These are phyloP conservation scores for Aspergillus ustus DNA, from an alignment of 2,329 filamentous ascomycete species.

Conservation along the genomic window DNA sequence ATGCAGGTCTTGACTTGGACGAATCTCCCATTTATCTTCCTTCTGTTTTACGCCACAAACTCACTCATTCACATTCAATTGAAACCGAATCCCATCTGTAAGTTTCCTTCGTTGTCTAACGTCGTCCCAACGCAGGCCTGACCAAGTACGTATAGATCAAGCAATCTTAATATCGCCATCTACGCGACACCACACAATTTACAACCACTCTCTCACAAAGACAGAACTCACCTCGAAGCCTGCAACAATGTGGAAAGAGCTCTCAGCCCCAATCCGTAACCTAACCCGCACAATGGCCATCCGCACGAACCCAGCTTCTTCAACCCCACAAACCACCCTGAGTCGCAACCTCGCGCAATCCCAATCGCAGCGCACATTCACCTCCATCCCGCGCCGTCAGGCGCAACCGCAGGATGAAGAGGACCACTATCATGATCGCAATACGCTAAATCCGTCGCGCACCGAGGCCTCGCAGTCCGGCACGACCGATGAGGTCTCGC, in stretches of 20 bases:
- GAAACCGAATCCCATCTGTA: not conserved
- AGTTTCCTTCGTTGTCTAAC: not conserved
- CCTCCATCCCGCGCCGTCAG: conserved; percentile 2
- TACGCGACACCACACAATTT: not conserved
- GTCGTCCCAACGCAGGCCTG: not conserved
- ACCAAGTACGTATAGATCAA: not conserved
- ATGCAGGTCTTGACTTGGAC: not conserved
- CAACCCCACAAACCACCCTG: not conserved
- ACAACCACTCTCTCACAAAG: not conserved
- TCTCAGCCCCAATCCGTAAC: not conserved
- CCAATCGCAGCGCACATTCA: not conserved
- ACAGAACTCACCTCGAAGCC: not conserved
- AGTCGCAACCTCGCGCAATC: too few relatives aligned
- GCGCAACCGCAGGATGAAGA: conserved; percentile 12
- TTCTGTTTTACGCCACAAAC: not conserved
- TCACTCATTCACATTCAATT: not conserved
- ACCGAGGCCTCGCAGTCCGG: conserved; percentile 72
- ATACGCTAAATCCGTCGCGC: conserved; percentile 66
- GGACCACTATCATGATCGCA: conserved; percentile 50
- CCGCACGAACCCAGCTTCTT: not conserved
- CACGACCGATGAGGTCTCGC: conserved; percentile 63
- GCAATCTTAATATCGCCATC: not conserved
- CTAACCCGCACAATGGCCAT: not conserved
- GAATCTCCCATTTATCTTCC: not conserved
- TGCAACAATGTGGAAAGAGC: conserved; percentile 17